phyloP scores from a whole-genome alignment of 345 rosid genomes.

The Pistacia vera region DNA sequence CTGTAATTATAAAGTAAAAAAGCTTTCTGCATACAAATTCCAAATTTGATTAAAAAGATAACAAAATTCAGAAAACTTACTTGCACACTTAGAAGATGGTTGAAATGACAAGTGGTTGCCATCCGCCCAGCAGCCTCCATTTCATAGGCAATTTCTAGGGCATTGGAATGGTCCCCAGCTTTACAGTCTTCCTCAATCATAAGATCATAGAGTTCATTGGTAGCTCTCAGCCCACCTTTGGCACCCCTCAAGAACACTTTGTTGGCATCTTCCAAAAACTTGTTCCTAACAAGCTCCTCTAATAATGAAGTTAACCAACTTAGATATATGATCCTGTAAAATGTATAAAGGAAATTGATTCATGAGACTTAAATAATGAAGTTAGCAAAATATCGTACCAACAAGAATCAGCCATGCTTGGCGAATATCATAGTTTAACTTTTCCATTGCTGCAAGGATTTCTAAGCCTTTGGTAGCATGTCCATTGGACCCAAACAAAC shows the following conservation, averaged over 20 bases:
- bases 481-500: slow-evolving; percentile 78
- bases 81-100: slow-evolving; percentile 95
- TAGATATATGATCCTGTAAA: not conserved
- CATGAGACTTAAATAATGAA: not conserved
- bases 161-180: slow-evolving; percentile 95
- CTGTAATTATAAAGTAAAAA: not conserved
- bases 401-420: slow-evolving; percentile 90
- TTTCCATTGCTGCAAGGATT: slow-evolving; percentile 83
- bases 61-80: slow-evolving; percentile 40
- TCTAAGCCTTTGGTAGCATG: slow-evolving; percentile 70
- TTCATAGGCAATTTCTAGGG: slow-evolving; percentile 84
- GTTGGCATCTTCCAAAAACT: slow-evolving; percentile 83
- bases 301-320: slow-evolving; percentile 19
- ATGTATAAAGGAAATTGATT: not conserved
- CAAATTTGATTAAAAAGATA: not conserved
- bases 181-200: slow-evolving; percentile 90
- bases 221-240: slow-evolving; percentile 79
- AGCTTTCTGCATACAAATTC: not conserved
- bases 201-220: slow-evolving; percentile 77
- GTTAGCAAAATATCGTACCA: slow-evolving; percentile 47
- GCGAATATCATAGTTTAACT: slow-evolving; percentile 76
- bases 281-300: slow-evolving; percentile 85
- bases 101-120: slow-evolving; percentile 96
- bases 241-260: slow-evolving; percentile 85
- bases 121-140: slow-evolving; percentile 96